These are phyloP conservation scores for Podila minutissima DNA, from an alignment of 192 early-diverging fungal species.

Conservation along the genomic window DNA sequence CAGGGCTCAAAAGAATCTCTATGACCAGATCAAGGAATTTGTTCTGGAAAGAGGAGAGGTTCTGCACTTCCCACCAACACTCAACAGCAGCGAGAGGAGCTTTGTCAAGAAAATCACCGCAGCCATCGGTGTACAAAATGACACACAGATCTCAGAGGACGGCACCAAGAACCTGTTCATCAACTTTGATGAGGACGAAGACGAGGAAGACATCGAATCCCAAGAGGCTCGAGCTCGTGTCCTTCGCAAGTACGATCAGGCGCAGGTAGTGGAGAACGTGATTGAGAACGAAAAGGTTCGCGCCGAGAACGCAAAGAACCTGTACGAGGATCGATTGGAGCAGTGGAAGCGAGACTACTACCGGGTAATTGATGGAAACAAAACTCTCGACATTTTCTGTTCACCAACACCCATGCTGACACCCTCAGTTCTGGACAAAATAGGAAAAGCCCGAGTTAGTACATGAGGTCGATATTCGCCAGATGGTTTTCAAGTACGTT, in stretches of 20 bases:
- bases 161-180: slow-evolving; percentile 55
- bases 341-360: slow-evolving; percentile 67
- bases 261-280: slow-evolving; percentile 58
- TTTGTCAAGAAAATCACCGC: slow-evolving; percentile 58
- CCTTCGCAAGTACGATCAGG: slow-evolving; percentile 63
- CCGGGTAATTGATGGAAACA: slow-evolving; percentile 52
- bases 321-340: slow-evolving; percentile 82
- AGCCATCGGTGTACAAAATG: slow-evolving; percentile 57
- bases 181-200: slow-evolving; percentile 57
- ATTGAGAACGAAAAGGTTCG: slow-evolving; percentile 58
- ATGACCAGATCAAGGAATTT: slow-evolving; percentile 60
- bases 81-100: slow-evolving; percentile 56
- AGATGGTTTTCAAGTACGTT: slow-evolving; percentile 80
- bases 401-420: not conserved
- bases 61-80: slow-evolving; percentile 56
- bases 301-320: slow-evolving; percentile 69
- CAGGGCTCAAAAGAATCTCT: slow-evolving; percentile 56
- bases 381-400: not conserved
- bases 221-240: slow-evolving; percentile 62
- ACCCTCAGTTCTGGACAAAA: not conserved
- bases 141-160: slow-evolving; percentile 36
- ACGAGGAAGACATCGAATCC: slow-evolving; percentile 55
- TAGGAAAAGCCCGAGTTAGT: slow-evolving; percentile 59
- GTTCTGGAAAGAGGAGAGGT: slow-evolving; percentile 49
- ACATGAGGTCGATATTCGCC: slow-evolving; percentile 56